Conservation (phyloP, 805 yeast genomes). For the Teunomyces funiuensis region DNA sequence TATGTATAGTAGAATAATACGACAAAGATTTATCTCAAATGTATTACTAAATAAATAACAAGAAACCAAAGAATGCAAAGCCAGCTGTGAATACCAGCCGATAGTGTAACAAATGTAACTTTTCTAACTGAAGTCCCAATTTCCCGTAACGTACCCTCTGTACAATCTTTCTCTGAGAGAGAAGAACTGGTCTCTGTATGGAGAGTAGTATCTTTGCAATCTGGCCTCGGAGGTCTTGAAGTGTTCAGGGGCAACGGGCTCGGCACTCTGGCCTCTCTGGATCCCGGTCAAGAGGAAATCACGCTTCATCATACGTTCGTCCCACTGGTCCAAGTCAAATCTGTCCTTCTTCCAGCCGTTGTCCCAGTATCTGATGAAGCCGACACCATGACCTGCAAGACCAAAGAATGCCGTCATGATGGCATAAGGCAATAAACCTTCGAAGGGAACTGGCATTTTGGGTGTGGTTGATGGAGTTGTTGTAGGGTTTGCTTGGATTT, state of each 20-base stretch:
- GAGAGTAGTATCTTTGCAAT: constrained; percentile 44
- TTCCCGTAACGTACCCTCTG: constrained; percentile 46
- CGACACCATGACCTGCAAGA: constrained; percentile 46
- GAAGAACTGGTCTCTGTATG: constrained; percentile 48
- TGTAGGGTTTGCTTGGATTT: constrained; percentile 3
- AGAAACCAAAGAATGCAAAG: not conserved
- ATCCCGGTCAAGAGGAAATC: constrained; percentile 77
- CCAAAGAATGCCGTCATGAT: constrained; percentile 47
- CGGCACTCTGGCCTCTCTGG: constrained; percentile 64
- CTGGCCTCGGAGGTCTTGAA: constrained; percentile 62
- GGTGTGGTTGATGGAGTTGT: constrained; percentile 6
- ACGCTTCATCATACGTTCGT: constrained; percentile 57
- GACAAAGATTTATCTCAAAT: too few relatives aligned
- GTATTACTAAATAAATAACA: not conserved
- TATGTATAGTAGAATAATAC: constrained; percentile 4
- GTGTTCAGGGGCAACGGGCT: constrained; percentile 69
- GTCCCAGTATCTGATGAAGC: constrained; percentile 47
- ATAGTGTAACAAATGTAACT: not conserved
- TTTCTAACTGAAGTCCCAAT: constrained; percentile 40
- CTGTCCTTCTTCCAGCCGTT: constrained; percentile 50
- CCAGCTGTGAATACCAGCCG: not conserved
- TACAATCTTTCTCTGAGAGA: constrained; percentile 46
- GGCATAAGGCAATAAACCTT: constrained; percentile 47
- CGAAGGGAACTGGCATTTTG: constrained; percentile 47
- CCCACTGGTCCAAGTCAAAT: constrained; percentile 44